Conservation (phyloP, 2,329 filamentous ascomycete species). For the Aspergillus vadensis region DNA sequence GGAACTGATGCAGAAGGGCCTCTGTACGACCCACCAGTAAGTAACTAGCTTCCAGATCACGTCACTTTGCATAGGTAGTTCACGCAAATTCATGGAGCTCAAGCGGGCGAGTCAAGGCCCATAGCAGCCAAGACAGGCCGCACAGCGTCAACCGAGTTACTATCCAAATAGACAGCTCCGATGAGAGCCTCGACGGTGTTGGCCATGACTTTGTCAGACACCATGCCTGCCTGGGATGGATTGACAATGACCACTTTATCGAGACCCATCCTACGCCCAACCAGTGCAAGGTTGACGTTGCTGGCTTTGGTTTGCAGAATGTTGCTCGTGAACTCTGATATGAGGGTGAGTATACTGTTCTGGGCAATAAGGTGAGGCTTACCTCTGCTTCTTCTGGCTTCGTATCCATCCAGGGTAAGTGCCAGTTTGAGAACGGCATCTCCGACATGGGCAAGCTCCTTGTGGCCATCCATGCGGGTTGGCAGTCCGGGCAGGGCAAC, state of each 20-base stretch:
- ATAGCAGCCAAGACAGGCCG: slow-evolving; percentile 11
- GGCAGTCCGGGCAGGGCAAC: not conserved
- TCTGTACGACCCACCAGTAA: not conserved
- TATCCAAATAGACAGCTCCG: slow-evolving; percentile 37
- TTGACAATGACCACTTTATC: slow-evolving; percentile 16
- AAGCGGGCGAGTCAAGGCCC: slow-evolving; percentile 15
- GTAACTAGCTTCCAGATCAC: not conserved
- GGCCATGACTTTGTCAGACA: slow-evolving; percentile 29
- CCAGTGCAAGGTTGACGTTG: slow-evolving; percentile 6
- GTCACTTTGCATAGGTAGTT: not conserved
- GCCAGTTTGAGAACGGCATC: not conserved
- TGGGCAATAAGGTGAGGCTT: not conserved
- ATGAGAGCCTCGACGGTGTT: slow-evolving; percentile 37
- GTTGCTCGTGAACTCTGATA: slow-evolving; percentile 5
- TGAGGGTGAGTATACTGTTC: not conserved
- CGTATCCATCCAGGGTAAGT: slow-evolving; percentile 1
- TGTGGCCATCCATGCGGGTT: slow-evolving; percentile 5
- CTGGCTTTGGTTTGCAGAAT: not conserved
- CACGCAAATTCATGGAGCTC: not conserved
- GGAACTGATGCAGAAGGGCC: not conserved
- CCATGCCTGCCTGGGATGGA: slow-evolving; percentile 15
- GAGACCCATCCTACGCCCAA: slow-evolving; percentile 13
- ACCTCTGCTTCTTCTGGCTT: too few species aligned
- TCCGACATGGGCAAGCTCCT: slow-evolving; percentile 10
- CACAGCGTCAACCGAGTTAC: slow-evolving; percentile 11